Conservation (phyloP, 2,329 filamentous ascomycete species). For the Penicillium glabrum region DNA sequence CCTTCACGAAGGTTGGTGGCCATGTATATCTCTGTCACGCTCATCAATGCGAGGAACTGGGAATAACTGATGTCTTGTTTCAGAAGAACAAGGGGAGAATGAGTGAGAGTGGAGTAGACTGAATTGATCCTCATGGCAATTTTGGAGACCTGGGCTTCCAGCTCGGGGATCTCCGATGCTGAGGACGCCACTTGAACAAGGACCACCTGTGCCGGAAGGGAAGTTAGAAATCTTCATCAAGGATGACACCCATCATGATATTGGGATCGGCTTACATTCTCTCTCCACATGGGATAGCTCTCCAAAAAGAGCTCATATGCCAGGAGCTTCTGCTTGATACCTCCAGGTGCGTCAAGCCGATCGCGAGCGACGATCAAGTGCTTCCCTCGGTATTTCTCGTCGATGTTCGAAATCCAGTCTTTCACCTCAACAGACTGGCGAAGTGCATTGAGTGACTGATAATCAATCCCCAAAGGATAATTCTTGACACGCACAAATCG, state of each 20-base stretch:
- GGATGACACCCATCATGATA: not conserved
- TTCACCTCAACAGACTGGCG: conserved; percentile 70
- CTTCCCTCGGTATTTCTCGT: conserved; percentile 80
- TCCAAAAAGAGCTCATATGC: conserved; percentile 90
- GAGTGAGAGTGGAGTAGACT: conserved; percentile 80
- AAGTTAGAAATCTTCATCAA: not conserved
- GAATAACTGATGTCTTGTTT: conserved; percentile 91
- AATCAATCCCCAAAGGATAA: conserved; percentile 84
- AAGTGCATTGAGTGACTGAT: conserved; percentile 66
- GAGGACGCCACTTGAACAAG: conserved; percentile 91
- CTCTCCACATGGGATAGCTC: conserved; percentile 82
- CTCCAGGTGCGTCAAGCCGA: conserved; percentile 87
- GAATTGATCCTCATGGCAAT: conserved; percentile 93
- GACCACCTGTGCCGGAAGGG: conserved; percentile 58
- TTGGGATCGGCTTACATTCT: conserved; percentile 51
- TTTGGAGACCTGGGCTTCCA: conserved; percentile 83
- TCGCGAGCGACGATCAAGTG: conserved; percentile 88
- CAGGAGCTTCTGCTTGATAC: conserved; percentile 87
- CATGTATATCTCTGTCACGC: conserved; percentile 84
- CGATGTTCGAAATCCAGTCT: conserved; percentile 75
- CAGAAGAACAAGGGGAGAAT: conserved; percentile 87
- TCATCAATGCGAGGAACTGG: conserved; percentile 87
- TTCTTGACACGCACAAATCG: conserved; percentile 83
- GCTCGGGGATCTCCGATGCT: conserved; percentile 77
- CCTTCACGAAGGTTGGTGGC: conserved; percentile 92